Percentiles rank a stretch among this genome's conserved stretches.
These are phyloP conservation scores for Coemansia sp. DNA, from an alignment of 192 early-diverging fungal species.

Conservation along the genomic window DNA sequence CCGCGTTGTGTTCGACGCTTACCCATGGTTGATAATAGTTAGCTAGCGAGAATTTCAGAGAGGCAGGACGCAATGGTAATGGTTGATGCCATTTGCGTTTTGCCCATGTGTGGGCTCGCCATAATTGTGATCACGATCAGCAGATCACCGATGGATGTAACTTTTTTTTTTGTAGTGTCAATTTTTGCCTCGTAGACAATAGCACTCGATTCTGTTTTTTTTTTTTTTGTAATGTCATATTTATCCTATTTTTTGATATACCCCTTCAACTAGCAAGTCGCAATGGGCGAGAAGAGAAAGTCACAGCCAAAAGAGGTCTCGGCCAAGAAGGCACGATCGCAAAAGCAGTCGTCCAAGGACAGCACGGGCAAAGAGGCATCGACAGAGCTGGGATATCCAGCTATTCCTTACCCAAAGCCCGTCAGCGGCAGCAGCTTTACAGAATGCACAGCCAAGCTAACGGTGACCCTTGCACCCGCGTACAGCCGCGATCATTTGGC, in stretches of 20 bases:
- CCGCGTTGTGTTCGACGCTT: constrained; percentile 27
- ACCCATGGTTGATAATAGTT: constrained; percentile 40
- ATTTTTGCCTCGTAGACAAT: background rate
- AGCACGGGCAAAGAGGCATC: constrained; percentile 6
- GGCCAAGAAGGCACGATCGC: constrained; percentile 35
- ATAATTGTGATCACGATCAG: background rate
- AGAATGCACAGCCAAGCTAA: constrained; percentile 41
- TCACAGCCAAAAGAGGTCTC: constrained; percentile 23
- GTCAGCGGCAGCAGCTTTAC: constrained; percentile 43
- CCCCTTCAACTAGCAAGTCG: background rate
- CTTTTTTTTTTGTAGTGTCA: background rate
- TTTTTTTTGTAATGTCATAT: background rate
- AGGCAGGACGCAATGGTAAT: background rate
- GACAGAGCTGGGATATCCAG: background rate
- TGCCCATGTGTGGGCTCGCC: constrained; percentile 1
- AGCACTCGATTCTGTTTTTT: background rate
- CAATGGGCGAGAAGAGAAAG: constrained; percentile 57
- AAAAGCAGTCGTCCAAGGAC: constrained; percentile 25
- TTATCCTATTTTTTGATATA: background rate
- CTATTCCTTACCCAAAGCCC: constrained; percentile 39
- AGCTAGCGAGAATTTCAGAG: constrained; percentile 26
- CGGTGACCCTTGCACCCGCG: constrained; percentile 49
- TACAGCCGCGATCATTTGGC: constrained; percentile 46
- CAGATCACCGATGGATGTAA: background rate
- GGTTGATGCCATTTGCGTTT: constrained; percentile 1